Conservation (phyloP, 139 green algal genomes). For the Coelastrella sp. region DNA sequence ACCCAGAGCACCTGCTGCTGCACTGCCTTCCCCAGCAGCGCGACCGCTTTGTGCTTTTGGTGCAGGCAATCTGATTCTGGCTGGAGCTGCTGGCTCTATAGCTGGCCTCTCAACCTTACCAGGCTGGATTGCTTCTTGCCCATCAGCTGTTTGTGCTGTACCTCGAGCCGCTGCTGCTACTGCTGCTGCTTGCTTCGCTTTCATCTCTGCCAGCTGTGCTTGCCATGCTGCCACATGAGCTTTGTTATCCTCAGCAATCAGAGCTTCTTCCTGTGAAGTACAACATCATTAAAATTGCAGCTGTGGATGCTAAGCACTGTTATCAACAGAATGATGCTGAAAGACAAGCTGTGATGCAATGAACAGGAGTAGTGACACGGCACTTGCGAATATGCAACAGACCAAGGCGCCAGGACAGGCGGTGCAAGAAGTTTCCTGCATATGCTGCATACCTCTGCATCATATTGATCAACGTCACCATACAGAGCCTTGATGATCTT, state of each 20-base stretch:
- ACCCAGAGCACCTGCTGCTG: neutral
- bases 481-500: constrained; percentile 42
- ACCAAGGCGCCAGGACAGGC: neutral
- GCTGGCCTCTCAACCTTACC: neutral
- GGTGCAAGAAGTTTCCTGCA: neutral
- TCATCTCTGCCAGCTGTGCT: constrained; percentile 43
- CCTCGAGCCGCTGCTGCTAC: constrained; percentile 29
- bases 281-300: no score
- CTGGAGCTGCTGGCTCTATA: neutral
- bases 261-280: constrained; percentile 17
- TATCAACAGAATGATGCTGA: no score
- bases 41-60: neutral
- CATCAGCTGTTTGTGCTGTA: neutral
- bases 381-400: no score
- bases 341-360: no score
- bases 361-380: no score
- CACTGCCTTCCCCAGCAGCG: neutral
- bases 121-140: neutral
- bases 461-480: constrained; percentile 41
- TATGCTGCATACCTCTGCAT: constrained; percentile 31
- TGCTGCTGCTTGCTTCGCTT: constrained; percentile 37
- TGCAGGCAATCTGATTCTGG: neutral
- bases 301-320: no score
- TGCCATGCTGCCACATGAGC: constrained; percentile 31
- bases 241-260: constrained; percentile 34